phyloP scores from a whole-genome alignment of 2,329 filamentous ascomycete genomes.

The Onygenales sp. region DNA sequence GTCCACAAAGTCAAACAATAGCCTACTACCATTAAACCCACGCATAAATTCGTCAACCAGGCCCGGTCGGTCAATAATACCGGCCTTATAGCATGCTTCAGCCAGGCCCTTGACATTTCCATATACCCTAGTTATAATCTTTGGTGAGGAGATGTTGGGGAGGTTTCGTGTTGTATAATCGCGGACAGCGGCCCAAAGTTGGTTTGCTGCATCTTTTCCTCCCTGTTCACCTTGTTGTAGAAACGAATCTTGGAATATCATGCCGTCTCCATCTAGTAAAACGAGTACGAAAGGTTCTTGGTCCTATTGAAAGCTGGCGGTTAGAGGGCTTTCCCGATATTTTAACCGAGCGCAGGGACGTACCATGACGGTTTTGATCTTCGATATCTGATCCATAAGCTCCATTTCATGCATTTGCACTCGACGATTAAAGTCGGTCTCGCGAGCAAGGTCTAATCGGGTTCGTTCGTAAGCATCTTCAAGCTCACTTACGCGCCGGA shows the following conservation, averaged over 20 bases:
- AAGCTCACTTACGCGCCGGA: conserved; percentile 34
- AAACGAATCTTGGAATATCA: conserved; percentile 45
- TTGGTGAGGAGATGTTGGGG: conserved; percentile 34
- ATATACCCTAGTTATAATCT: conserved; percentile 45
- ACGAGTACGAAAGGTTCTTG: conserved; percentile 46
- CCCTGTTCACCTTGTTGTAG: conserved; percentile 42
- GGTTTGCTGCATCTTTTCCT: conserved; percentile 43
- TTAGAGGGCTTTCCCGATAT: neutral
- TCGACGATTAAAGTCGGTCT: conserved; percentile 39
- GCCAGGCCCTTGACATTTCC: conserved; percentile 43
- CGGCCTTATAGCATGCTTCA: conserved; percentile 38
- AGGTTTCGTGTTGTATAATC: conserved; percentile 34
- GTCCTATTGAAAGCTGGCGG: conserved; percentile 24
- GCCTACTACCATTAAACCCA: conserved; percentile 45
- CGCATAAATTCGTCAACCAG: conserved; percentile 44
- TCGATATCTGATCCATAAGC: conserved; percentile 37
- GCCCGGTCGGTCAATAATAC: conserved; percentile 33
- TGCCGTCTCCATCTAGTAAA: conserved; percentile 47
- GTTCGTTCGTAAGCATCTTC: conserved; percentile 35
- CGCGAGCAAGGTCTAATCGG: conserved; percentile 38
- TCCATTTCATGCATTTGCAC: conserved; percentile 39
- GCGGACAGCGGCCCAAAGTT: conserved; percentile 36
- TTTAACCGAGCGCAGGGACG: conserved; percentile 6
- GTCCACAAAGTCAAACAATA: conserved; percentile 43
- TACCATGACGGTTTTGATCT: conserved; percentile 38